phyloP scores from a whole-genome alignment of 2,329 filamentous ascomycete genomes.

The Xylariaceae sp. region DNA sequence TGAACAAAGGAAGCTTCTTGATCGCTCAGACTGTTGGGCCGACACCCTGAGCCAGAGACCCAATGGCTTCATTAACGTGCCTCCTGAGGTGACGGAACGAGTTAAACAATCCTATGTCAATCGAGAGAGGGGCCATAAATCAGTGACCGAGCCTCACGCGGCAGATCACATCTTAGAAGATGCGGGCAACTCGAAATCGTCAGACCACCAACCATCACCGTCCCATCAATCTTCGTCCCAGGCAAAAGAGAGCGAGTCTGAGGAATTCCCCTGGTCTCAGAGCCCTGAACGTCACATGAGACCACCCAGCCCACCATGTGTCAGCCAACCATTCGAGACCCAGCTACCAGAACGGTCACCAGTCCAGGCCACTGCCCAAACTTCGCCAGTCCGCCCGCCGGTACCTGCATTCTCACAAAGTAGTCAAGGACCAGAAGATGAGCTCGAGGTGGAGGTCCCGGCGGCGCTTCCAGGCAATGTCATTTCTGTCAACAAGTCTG shows the following conservation, averaged over 20 bases:
- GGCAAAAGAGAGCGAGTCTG: slow-evolving; percentile 2
- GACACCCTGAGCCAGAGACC: slow-evolving; percentile 16
- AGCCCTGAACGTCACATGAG: slow-evolving; percentile 9
- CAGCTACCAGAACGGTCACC: slow-evolving; percentile 24
- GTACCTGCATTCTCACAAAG: slow-evolving; percentile 22
- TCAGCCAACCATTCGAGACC: slow-evolving; percentile 20
- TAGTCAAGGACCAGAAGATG: slow-evolving; percentile 28
- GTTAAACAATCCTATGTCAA: slow-evolving; percentile 20
- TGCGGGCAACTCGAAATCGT: slow-evolving; percentile 2
- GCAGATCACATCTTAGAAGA: not conserved
- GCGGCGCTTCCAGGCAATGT: slow-evolving; percentile 18
- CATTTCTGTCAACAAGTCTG: slow-evolving; percentile 22
- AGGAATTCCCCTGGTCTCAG: slow-evolving; percentile 10
- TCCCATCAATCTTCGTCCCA: not conserved
- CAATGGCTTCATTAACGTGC: slow-evolving; percentile 31
- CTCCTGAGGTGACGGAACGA: slow-evolving; percentile 29
- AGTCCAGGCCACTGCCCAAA: slow-evolving; percentile 17
- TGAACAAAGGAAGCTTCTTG: slow-evolving; percentile 48
- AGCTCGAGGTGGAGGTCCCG: slow-evolving; percentile 31
- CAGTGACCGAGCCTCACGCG: slow-evolving; percentile 1
- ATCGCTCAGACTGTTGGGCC: slow-evolving; percentile 38
- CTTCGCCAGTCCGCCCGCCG: slow-evolving; percentile 3
- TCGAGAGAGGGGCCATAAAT: slow-evolving; percentile 8
- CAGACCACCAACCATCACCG: slow-evolving; percentile 2
- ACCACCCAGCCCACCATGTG: slow-evolving; percentile 6